Percentiles rank a stretch among this genome's conserved stretches.
These are phyloP conservation scores for Lachancea mirantina DNA, from an alignment of 805 yeast species.

Conservation along the genomic window DNA sequence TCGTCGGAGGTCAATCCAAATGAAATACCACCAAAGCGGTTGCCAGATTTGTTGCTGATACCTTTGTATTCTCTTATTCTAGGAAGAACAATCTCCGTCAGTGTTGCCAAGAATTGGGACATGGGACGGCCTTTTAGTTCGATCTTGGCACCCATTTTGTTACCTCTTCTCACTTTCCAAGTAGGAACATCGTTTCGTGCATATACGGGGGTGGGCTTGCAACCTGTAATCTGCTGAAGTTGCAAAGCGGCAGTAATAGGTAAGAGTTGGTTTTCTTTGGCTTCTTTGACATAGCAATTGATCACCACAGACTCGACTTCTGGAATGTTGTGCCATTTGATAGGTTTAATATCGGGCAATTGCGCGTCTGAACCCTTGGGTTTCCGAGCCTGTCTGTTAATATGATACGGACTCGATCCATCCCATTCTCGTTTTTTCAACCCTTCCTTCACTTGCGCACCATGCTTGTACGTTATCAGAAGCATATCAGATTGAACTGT, in stretches of 20 bases:
- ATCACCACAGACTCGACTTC: slow-evolving; percentile 57
- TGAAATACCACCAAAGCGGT: slow-evolving; percentile 74
- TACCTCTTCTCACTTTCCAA: slow-evolving; percentile 84
- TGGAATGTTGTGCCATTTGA: slow-evolving; percentile 67
- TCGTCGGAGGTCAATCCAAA: slow-evolving; percentile 77
- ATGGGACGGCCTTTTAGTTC: slow-evolving; percentile 71
- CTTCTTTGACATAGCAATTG: slow-evolving; percentile 69
- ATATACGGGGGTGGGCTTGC: slow-evolving; percentile 64
- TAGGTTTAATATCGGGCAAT: slow-evolving; percentile 64
- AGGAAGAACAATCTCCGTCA: slow-evolving; percentile 89
- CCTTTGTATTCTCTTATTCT: slow-evolving; percentile 85
- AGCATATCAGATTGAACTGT: slow-evolving; percentile 71
- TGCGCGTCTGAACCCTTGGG: slow-evolving; percentile 73
- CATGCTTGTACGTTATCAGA: slow-evolving; percentile 70
- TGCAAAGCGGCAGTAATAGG: slow-evolving; percentile 73
- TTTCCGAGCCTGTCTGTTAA: slow-evolving; percentile 69
- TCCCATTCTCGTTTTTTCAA: slow-evolving; percentile 78
- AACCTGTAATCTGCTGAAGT: slow-evolving; percentile 91
- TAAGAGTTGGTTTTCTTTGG: slow-evolving; percentile 60
- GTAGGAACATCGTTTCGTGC: slow-evolving; percentile 74
- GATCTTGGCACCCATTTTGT: slow-evolving; percentile 85
- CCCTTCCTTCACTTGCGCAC: slow-evolving; percentile 48
- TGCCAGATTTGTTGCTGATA: slow-evolving; percentile 70
- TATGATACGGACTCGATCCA: slow-evolving; percentile 78
- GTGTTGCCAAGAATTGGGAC: slow-evolving; percentile 76